Evolutionary conservation across 148 eudicot species (phyloP), one percentile per base, ranked within the genome.

Genomic region (Pharnaceum exiguum): DNA sequence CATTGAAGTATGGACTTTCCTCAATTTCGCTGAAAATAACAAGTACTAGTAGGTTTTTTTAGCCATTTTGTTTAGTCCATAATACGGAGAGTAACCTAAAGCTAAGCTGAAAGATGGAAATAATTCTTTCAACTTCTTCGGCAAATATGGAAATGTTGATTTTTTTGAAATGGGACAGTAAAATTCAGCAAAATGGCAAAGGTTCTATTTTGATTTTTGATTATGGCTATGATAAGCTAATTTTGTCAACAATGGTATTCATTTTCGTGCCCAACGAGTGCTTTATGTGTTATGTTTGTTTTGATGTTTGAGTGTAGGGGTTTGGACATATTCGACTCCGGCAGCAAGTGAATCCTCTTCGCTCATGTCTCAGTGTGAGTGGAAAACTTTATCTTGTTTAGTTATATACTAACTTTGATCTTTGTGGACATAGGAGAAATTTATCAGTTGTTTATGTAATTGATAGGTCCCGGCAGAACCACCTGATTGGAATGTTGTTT

Each of bases 261-360:
- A 40, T 42, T 51, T 36, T 22, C 39, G 57, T 28, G 45, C 22
- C 37, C 16, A 37, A 13, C 3, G n/a, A 37, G 24, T 50, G 18
- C 29, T 7, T 6, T 10, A 47, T 42, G 50, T 4, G 28, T 45
- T 30, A 16, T 40, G 13, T 28, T 46, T 59, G 47, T 51, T 42
- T 55, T 55, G 40, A 50, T 53, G n/a, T 23, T 55, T 39, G 54
- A 53, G 55, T 70, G 67, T 69, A 83, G 99, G 90, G 82, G 31
- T 60, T 83, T 43, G 96, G 99, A 65, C 81, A 74, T 59, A 74
- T 89, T 46, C 82, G 96, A 66, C 68, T 86, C 37, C 70, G 96
- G 54, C 99, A 89, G 77, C 99, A 93, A 75, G 99, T 93, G 46
- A 93, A 93, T 68, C 99, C 99, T 66, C 95, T 93, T 15, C 69